Evolutionary conservation across 176 grass and related monocot species (phyloP), one percentile per base, ranked within the genome.

Genomic region (Zoysia pacifica): DNA sequence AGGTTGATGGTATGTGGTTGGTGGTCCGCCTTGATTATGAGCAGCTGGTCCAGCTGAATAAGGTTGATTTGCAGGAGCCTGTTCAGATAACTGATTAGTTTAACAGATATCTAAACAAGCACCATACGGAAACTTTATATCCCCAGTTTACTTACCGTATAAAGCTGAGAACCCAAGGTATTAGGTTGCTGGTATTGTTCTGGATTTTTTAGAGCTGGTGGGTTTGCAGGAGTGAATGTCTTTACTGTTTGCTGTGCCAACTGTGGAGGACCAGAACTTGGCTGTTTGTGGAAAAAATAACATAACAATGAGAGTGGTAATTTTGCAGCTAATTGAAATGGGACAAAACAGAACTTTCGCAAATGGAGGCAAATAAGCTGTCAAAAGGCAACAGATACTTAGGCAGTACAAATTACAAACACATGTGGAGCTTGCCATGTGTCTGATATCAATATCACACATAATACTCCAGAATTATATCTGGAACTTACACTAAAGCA

Each of bases 161-260:
- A 99, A 46, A 99, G 84, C 69, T 99, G 96, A 70, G 96, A 93
- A 61, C 90, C 96, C 80, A 99, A 86, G 67, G 84, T 90, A 77
- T 77, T 94, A 59, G 84, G 75, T 82, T 95, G 96, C 15, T 99
- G 92, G 73, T 99, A 99, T 75, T 99, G 88, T 70, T 95, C 96
- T 14, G 89, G 79, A 47, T 99, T 95, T 93, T 84, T 95, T 3
- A 99, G 90, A 82, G 86, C 73, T 15, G 73, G 52, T 73, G 75
- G 51, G 44, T 82, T 89, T 62, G 93, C 59, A 79, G 96, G 96
- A 86, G 90, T 90, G 82, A 95, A 99, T 70, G 90, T 48, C 79
- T 82, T 93, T 12, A 89, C 69, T 61, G 86, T 49, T 63, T 86
- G 92, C 48, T 82, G 93, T 36, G 86, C 56, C 12, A 50, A 78